Evolutionary conservation across 73 alveolate species (phyloP), one percentile per base, ranked within the genome.

Genomic region (Symbiodinium pilosum): DNA sequence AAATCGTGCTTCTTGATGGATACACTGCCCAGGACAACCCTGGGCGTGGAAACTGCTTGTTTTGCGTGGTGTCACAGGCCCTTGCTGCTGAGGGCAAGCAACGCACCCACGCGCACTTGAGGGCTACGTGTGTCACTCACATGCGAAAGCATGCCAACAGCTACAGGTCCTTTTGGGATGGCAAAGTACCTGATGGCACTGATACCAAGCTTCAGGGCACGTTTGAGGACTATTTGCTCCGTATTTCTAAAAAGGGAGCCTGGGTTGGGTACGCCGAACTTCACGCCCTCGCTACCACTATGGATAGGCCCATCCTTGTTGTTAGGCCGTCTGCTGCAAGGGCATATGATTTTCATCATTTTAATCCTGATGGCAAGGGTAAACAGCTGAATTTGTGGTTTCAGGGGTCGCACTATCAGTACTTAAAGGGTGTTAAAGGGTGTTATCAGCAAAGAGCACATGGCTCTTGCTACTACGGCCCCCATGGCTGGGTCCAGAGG

Each of bases 361-460:
- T 81, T 54, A 81, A 81, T 54, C 87, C 87, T 34, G 87, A 81
- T 81, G 87, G 87, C 14, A 54, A 51, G 34, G 41, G 41, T 54
- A 81, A 81, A 34, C 87, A 81, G 38, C 32, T 81, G 26, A 36
- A 36, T 34, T 54, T 81, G 36, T 81, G 87, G 87, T 81, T 54
- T 30, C 71, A 30, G 71, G 71, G 26, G 18, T 21, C 18, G 71
- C 71, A 54, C 26, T 54, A 54, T 6, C 71, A 54, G 2, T 4
- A 30, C 71, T 54, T 54, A 30, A 54, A 54, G 26, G 26, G 26
- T 30, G 71, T 54, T 30, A 54, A 54, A 54, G 71, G 71, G 4
- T 54, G 18, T 24, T 24, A 54, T 54, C n/a, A 21, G 71, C n/a
- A 54, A 30, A 3, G 71, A 54, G n/a, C 18, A 21, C n/a, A 30